Conservation (phyloP, 164 flowering plant species). For the Cinnamomum chago region DNA sequence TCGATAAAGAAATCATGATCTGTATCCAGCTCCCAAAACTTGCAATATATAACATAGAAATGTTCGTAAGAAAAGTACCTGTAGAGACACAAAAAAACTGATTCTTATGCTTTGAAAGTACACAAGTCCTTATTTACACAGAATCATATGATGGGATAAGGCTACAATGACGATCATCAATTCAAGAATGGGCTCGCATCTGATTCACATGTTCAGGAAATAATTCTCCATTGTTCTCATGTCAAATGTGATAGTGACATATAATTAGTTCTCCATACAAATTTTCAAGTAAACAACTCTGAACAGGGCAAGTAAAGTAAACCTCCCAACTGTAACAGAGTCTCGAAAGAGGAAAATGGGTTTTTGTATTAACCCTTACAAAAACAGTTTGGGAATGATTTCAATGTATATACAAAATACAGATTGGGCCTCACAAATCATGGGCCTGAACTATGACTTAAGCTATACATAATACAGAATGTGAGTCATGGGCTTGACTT, state of each 20-base stretch:
- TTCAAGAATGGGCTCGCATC: neutral
- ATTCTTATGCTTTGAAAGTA: neutral
- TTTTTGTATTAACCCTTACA: too few relatives aligned
- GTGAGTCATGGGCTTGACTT: too few relatives aligned
- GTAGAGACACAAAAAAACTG: neutral
- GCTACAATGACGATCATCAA: neutral
- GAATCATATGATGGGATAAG: neutral
- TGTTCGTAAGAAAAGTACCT: slow-evolving; percentile 98
- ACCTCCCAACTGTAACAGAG: neutral
- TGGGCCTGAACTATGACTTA: too few relatives aligned
- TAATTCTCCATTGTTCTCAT: neutral
- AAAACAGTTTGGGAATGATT: too few relatives aligned
- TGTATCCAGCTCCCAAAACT: slow-evolving; percentile 98
- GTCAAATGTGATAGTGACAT: neutral
- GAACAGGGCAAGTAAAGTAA: neutral
- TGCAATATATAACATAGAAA: slow-evolving; percentile 96
- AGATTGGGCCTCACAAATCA: too few relatives aligned
- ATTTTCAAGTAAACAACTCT: neutral
- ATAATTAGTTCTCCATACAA: neutral
- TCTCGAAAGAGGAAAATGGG: too few relatives aligned
- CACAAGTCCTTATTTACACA: neutral
- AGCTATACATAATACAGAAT: too few relatives aligned
- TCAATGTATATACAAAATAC: too few relatives aligned
- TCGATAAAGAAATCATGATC: slow-evolving; percentile 94
- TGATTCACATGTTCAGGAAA: neutral